phyloP scores from a whole-genome alignment of 2,329 filamentous ascomycete genomes.

The Nigrospora osmanthi region DNA sequence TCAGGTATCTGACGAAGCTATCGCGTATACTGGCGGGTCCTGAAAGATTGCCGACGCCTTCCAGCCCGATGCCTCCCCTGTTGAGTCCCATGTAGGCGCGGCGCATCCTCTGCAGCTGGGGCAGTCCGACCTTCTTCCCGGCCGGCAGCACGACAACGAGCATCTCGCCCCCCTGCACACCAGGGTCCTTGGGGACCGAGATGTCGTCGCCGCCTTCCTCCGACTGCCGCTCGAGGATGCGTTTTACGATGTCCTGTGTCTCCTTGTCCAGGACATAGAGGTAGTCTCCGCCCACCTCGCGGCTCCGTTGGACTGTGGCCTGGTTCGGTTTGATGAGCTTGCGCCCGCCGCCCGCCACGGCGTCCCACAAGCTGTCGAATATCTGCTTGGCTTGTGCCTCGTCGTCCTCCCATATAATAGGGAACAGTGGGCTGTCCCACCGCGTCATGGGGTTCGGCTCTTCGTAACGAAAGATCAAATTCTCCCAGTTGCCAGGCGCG shows the following conservation, averaged over 20 bases:
- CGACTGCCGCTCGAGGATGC: slow-evolving; percentile 60
- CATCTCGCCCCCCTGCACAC: slow-evolving; percentile 29
- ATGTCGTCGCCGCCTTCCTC: slow-evolving; percentile 58
- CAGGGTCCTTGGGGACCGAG: slow-evolving; percentile 29
- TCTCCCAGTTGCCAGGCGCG: slow-evolving; percentile 59
- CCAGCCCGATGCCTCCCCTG: slow-evolving; percentile 56
- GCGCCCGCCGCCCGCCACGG: slow-evolving; percentile 53
- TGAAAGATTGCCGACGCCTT: slow-evolving; percentile 42
- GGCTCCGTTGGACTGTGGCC: slow-evolving; percentile 58
- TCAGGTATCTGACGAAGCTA: slow-evolving; percentile 60
- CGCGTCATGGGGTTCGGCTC: slow-evolving; percentile 79
- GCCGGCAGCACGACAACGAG: slow-evolving; percentile 57
- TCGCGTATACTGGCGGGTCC: slow-evolving; percentile 47
- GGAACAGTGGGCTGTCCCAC: slow-evolving; percentile 80
- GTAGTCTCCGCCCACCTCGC: slow-evolving; percentile 63
- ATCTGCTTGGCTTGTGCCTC: slow-evolving; percentile 45
- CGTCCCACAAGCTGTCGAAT: slow-evolving; percentile 67
- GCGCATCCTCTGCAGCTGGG: slow-evolving; percentile 69
- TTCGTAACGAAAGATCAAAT: slow-evolving; percentile 75
- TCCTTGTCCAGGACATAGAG: slow-evolving; percentile 72
- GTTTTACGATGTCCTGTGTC: slow-evolving; percentile 68
- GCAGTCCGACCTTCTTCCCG: slow-evolving; percentile 56
- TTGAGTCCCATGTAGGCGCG: slow-evolving; percentile 74
- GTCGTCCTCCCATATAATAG: slow-evolving; percentile 68
- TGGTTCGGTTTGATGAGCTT: slow-evolving; percentile 67